Evolutionary conservation across 2,329 filamentous ascomycete genomes (phyloP), one percentile per base, ranked within the genome.

Genomic region (Pyricularia sp.): DNA sequence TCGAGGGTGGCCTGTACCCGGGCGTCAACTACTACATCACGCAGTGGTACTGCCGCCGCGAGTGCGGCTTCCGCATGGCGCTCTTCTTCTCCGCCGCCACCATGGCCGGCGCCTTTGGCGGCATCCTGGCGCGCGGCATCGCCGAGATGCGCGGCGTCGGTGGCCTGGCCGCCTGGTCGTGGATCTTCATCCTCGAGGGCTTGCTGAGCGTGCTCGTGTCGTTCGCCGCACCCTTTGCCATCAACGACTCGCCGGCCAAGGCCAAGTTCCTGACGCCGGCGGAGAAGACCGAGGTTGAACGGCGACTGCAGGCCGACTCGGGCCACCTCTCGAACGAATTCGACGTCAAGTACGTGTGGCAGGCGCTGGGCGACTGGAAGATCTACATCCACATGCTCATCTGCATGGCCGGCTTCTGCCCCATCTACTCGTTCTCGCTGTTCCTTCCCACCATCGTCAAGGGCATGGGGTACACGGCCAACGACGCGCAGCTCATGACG

Each of bases 1-100:
- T 87, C 66, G 87, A 91, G 76, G 85, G 86, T 4, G 88, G 86
- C 73, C 88, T 91, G 80, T 89, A 89, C 68, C 88, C 88, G 2
- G 88, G 87, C 28, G 55, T 64, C 22, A 64, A 79, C 82, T 68
- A 66, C 28, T 64, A 66, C 44, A 55, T 68, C 30, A 64, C 53
- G 2, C 31, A 31, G 49, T 68, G 67, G 67, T 68, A 68, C 62
- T 65, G 65, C 64, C 67, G 67, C 2, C 65, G 55, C 53, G 67
- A 68, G 63, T 59, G 67, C 57, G 66, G 67, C 28, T 30, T 53
- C 24, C 66, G 67, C 64, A 44, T 65, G 63, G 60, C 67, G 12
- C 60, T 68, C 60, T 64, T 68, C 24, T 68, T 66, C 33, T 66
- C 65, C 0, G 66, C 67, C 4, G 67, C 67, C 13, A 65, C 67